These are phyloP conservation scores for Cephalotrichum gorgonifer DNA, from an alignment of 2,329 filamentous ascomycete genomes.

Conservation along the genomic window DNA sequence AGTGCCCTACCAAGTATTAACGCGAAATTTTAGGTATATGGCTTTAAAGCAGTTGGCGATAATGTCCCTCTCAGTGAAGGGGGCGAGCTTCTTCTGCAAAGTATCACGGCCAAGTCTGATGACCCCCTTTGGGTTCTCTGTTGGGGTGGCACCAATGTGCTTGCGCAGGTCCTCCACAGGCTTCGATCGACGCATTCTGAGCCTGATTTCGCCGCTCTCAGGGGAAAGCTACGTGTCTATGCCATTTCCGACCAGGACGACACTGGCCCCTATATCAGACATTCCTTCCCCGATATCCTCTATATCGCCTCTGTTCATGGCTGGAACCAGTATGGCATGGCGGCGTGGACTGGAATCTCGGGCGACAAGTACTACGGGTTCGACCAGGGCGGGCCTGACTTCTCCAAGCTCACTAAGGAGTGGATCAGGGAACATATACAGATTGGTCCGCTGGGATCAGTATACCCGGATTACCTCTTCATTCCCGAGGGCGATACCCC, in stretches of 20 bases:
- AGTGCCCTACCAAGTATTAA: too few relatives aligned
- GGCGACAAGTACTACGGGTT: constrained; percentile 19
- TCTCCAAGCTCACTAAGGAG: constrained; percentile 31
- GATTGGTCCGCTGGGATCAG: constrained; percentile 29
- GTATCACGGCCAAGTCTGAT: constrained; percentile 11
- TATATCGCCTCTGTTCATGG: constrained; percentile 46
- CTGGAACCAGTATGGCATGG: constrained; percentile 42
- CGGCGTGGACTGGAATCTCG: constrained; percentile 45
- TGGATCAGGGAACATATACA: constrained; percentile 46
- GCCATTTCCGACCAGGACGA: constrained; percentile 51
- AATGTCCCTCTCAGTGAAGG: constrained; percentile 24
- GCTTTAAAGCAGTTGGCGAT: constrained; percentile 19
- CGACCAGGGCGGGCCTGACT: constrained; percentile 31
- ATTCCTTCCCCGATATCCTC: constrained; percentile 40
- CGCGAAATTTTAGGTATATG: too few relatives aligned
- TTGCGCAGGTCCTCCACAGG: constrained; percentile 36
- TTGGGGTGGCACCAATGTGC: constrained; percentile 43
- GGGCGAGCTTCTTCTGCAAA: constrained; percentile 27
- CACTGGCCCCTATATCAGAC: constrained; percentile 44
- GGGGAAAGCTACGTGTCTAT: constrained; percentile 36
- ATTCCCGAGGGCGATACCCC: constrained; percentile 45
- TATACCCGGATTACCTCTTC: constrained; percentile 35
- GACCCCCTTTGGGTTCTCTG: constrained; percentile 39
- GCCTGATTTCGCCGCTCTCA: constrained; percentile 18
- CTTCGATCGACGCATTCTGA: constrained; percentile 20